phyloP scores from a whole-genome alignment of 1,284 basidiomycete species.

The Moesziomyces antarcticus region DNA sequence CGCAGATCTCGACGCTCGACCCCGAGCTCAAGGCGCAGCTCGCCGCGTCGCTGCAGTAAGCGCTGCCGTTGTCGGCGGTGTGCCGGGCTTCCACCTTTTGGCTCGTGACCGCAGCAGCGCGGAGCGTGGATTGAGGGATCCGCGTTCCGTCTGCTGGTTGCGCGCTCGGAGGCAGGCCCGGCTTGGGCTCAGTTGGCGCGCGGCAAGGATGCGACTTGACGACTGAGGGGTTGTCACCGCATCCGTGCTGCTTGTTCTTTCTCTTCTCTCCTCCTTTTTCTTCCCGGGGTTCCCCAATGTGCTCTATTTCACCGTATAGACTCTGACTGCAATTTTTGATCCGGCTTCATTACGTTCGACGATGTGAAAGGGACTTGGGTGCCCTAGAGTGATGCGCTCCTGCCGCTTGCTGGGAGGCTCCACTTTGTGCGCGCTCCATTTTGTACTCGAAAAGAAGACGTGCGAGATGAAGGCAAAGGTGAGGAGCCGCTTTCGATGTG shows the following conservation, averaged over 20 bases:
- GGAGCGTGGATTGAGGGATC: slow-evolving; percentile 40
- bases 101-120: not conserved
- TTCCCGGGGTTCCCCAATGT: slow-evolving; percentile 7
- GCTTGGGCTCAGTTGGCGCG: too few relatives aligned
- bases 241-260: not conserved
- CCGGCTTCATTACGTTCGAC: too few relatives aligned
- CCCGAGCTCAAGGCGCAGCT: slow-evolving; percentile 49
- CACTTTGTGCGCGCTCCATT: too few relatives aligned
- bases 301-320: slow-evolving; percentile 36
- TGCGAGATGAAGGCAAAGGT: too few relatives aligned
- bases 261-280: slow-evolving; percentile 1
- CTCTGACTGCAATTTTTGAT: slow-evolving; percentile 22
- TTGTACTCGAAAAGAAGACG: too few relatives aligned
- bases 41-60: slow-evolving; percentile 37
- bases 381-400: too few relatives aligned
- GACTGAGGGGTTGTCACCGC: slow-evolving; percentile 35
- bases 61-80: not conserved
- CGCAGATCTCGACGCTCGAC: slow-evolving; percentile 61
- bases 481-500: too few relatives aligned
- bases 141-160: not conserved
- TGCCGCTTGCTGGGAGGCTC: too few relatives aligned
- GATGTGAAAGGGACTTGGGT: too few relatives aligned
- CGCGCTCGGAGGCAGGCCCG: too few relatives aligned
- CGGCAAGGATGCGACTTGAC: slow-evolving; percentile 2
- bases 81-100: not conserved